A percentile compares a stretch with the other conserved stretches of the same genome.
These are phyloP conservation scores for Fusarium luffae DNA, from an alignment of 2,329 filamentous ascomycete species.

Conservation along the genomic window DNA sequence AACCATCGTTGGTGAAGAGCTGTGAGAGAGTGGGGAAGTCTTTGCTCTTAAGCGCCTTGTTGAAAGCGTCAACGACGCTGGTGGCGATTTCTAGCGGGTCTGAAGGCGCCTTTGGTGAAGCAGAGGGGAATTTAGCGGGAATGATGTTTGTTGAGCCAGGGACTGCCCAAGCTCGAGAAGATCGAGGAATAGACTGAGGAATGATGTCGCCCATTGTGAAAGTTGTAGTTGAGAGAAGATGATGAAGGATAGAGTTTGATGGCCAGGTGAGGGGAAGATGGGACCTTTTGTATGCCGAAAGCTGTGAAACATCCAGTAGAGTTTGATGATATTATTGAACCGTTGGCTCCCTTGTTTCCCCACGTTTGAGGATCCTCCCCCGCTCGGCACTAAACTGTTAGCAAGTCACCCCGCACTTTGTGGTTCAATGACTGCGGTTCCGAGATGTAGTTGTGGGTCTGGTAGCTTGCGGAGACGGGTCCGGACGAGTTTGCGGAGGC, in stretches of 20 bases:
- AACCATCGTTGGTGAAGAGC: constrained; percentile 54
- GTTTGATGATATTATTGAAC: neutral
- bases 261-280: constrained; percentile 14
- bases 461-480: constrained; percentile 1
- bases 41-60: constrained; percentile 51
- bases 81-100: constrained; percentile 54
- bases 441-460: neutral
- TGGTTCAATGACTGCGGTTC: constrained; percentile 5
- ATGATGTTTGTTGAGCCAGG: constrained; percentile 67
- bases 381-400: neutral
- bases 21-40: constrained; percentile 50
- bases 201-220: constrained; percentile 38
- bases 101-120: constrained; percentile 41
- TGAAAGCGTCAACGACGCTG: constrained; percentile 54
- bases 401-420: constrained; percentile 3
- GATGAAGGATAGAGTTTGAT: neutral
- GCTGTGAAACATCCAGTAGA: constrained; percentile 16
- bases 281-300: constrained; percentile 9
- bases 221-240: neutral
- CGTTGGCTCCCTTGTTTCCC: neutral
- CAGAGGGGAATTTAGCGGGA: constrained; percentile 56
- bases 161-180: constrained; percentile 45
- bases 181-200: constrained; percentile 35
- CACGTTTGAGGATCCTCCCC: constrained; percentile 16
- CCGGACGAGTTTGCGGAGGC: constrained; percentile 3